Conservation (phyloP, 2,329 filamentous ascomycete genomes). For the Penicillium sp. region DNA sequence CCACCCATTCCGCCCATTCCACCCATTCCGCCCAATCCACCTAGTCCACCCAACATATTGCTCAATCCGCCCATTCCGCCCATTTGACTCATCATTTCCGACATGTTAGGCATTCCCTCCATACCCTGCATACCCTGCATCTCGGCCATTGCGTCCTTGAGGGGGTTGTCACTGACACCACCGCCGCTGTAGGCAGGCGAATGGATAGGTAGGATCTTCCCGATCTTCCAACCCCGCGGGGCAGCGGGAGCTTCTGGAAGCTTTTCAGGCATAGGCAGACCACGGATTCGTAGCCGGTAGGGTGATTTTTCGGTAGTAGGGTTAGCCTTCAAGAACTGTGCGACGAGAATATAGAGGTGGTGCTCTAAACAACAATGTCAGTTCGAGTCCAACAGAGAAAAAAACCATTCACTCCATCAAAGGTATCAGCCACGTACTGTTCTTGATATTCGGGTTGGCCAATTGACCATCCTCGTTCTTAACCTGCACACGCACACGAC, state of each 20-base stretch:
- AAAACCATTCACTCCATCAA: not conserved
- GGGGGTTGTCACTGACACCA: constrained; percentile 88
- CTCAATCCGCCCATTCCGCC: constrained; percentile 52
- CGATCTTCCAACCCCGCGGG: constrained; percentile 89
- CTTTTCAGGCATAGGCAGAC: constrained; percentile 66
- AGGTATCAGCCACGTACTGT: constrained; percentile 52
- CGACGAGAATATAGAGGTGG: constrained; percentile 80
- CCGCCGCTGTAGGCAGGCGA: constrained; percentile 88
- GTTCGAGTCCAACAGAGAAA: not conserved
- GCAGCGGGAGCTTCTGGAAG: constrained; percentile 71
- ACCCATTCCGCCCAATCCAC: constrained; percentile 1
- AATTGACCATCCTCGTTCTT: constrained; percentile 55
- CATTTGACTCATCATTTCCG: constrained; percentile 22
- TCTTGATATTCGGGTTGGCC: constrained; percentile 58
- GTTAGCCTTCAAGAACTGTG: constrained; percentile 71
- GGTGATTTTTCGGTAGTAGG: constrained; percentile 73
- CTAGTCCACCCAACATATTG: constrained; percentile 6
- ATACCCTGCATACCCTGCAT: constrained; percentile 61
- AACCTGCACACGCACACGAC: constrained; percentile 77
- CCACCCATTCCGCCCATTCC: constrained; percentile 51
- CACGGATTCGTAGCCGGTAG: constrained; percentile 70
- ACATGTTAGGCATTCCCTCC: constrained; percentile 53
- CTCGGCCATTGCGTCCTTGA: constrained; percentile 96
- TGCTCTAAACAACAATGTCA: constrained; percentile 56
- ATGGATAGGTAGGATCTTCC: constrained; percentile 77